Evolutionary conservation across 176 grass and related monocot genomes (phyloP), one percentile per base, ranked within the genome.

Genomic region (Aegilops tauschii): DNA sequence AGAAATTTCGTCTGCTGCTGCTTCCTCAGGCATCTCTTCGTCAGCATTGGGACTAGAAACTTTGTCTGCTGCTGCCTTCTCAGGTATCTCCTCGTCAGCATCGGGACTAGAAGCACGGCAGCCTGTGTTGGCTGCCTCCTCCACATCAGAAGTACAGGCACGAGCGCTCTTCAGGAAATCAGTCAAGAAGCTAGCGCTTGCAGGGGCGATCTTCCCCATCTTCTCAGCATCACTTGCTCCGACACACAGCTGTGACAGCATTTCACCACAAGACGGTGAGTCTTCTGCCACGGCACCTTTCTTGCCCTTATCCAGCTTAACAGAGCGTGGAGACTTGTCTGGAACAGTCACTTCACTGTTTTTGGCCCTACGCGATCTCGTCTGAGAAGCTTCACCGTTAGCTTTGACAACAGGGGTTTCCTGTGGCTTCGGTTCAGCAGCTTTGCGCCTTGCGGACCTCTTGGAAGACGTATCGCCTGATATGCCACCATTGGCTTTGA

Each of bases 171-270:
- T 80, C 76, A 65, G 83, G 61, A 89, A 91, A 77, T 82, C 69
- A 25, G 88, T 88, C 77, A 98, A 88, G 79, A 99, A 96, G 31
- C 76, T 78, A 36, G 84, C 72, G 21, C 85, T 84, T 34, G 84
- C 66, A 68, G 82, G 66, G 3, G 84, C 5, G 63, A 91, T 88
- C 81, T 66, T 93, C 18, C 78, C 89, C 35, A 75, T 71, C 18
- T 86, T 81, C 47, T 93, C 79, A 65, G 76, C 85, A 84, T 91
- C 80, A 13, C 44, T 61, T 68, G 92, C 92, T 86, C 77, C 86
- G 76, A 93, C 44, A 54, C 84, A 85, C 17, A 96, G 89, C 70
- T 91, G 87, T 67, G 82, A 88, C 47, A 93, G 40, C 86, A 99
- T 90, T 78, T 94, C 92, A 93, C 84, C 80, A 81, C 84, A 77